Evolutionary conservation across 2,329 filamentous ascomycete genomes (phyloP).

Genomic region (Ophiosphaerella narmari): DNA sequence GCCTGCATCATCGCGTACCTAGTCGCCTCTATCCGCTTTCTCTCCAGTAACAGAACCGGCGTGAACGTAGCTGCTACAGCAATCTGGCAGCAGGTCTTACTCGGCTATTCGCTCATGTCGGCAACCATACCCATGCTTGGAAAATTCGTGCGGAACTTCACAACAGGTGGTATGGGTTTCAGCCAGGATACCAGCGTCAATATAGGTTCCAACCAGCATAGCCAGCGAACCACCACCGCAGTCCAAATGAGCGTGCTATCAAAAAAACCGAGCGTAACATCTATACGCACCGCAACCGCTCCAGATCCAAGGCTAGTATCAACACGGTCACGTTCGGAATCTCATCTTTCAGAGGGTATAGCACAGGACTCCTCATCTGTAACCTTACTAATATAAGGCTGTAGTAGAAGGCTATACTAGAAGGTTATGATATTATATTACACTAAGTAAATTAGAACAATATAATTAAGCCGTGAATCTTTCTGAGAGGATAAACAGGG

Average conservation of each 20-base stretch:
- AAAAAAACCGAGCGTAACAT: not conserved
- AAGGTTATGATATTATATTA: too few relatives aligned
- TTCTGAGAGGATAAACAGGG: too few relatives aligned
- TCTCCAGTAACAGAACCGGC: not conserved
- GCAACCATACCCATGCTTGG: constrained; percentile 7
- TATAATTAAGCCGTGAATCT: too few relatives aligned
- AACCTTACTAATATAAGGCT: constrained; percentile 2
- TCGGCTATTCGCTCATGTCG: constrained; percentile 9
- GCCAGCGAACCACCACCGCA: not conserved
- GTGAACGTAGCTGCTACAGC: constrained; percentile 6
- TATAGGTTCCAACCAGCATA: not conserved
- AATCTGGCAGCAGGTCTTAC: constrained; percentile 6
- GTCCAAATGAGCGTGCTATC: not conserved
- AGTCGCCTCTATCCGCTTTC: constrained; percentile 1
- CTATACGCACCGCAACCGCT: not conserved
- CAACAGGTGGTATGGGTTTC: constrained; percentile 1
- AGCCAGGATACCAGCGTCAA: not conserved
- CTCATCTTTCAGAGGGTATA: not conserved
- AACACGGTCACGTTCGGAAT: not conserved
- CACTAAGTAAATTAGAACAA: too few relatives aligned
- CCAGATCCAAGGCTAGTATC: not conserved
- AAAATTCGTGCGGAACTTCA: constrained; percentile 5
- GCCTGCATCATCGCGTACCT: constrained; percentile 3
- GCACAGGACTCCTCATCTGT: not conserved
- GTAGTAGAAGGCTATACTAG: not conserved